Percentiles rank a stretch among this genome's conserved stretches.
Evolutionary conservation across 495 filamentous ascomycete genomes (phyloP).

Genomic region (Neurospora sp.): DNA sequence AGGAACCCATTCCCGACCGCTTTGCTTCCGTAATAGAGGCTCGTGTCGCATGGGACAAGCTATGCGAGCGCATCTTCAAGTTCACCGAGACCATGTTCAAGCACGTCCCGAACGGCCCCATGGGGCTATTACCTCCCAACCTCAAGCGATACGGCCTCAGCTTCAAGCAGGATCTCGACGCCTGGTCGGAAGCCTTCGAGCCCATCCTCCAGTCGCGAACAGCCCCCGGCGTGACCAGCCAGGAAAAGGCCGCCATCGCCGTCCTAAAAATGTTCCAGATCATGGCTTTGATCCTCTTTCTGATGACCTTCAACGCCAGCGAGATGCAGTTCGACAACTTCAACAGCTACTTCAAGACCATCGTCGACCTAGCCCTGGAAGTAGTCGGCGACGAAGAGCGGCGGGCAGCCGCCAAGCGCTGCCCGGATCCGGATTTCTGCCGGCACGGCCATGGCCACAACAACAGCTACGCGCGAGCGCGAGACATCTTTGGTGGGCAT

Average conservation of each 20-base stretch:
- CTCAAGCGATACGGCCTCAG: constrained; percentile 32
- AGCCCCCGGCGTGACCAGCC: constrained; percentile 36
- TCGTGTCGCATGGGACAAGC: constrained; percentile 37
- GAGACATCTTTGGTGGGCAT: constrained; percentile 32
- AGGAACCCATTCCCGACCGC: constrained; percentile 33
- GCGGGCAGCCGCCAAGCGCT: constrained; percentile 33
- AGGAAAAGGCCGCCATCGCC: constrained; percentile 43
- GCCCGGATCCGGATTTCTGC: constrained; percentile 32
- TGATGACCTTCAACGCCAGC: constrained; percentile 42
- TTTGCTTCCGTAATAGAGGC: constrained; percentile 40
- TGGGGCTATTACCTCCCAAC: constrained; percentile 38
- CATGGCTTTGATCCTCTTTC: constrained; percentile 41
- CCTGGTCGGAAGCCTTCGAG: constrained; percentile 42
- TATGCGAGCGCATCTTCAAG: constrained; percentile 41
- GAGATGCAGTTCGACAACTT: constrained; percentile 39
- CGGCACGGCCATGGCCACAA: constrained; percentile 26
- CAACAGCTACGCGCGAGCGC: background rate
- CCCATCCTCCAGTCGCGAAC: constrained; percentile 39
- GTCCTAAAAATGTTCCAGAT: constrained; percentile 46
- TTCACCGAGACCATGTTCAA: constrained; percentile 43
- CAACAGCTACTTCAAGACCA: constrained; percentile 27
- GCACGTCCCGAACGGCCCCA: constrained; percentile 31
- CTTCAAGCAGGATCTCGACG: constrained; percentile 36
- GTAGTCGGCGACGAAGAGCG: constrained; percentile 41
- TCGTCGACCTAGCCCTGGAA: constrained; percentile 36